Base-by-base conservation (phyloP, 331 rosid genomes). In the Malus hybrid region DNA sequence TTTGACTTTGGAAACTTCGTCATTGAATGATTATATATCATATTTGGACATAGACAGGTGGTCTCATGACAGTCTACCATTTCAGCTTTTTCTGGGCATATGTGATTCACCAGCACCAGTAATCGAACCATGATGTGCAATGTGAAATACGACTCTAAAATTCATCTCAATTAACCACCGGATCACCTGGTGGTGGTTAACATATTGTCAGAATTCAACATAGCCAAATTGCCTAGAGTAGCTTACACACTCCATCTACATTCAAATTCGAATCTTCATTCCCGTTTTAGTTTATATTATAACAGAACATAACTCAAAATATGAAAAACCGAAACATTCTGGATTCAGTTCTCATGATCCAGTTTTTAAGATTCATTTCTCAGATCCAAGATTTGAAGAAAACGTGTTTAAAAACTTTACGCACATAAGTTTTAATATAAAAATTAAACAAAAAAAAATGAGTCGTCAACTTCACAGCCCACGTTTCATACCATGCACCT, bases 391-490 rank as follows among this genome's bases (percentile, higher is more conserved):
- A 44, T 36, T 34, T 24, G 24, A 66, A 36, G 24, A 66, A 9
- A 64, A 64, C 68, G 9, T 64, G 68, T 63, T 64, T 32, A 32
- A 8, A 64, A 64, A n/a, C 18, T n/a, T 52, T 11, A 36, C 4
- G 19, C 70, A 10, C 29, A 20, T 36, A 42, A 74, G 68, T 6
- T 39, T 9, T 66, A 22, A 42, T 42, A 42, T 42, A 19, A 28
- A 16, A 32, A 36, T 58, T 9, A 58, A 32, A 3, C 14, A 18
- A 52, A 42, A 42, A 42, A 42, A 0, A 39, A 42, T 42, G 14
- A 66, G 42, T 11, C 10, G 7, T 63, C 9, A 48, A 74, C 48
- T 62, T 19, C 70, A 63, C 70, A 74, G 14, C 70, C 77, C 77
- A 19, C 61, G 77, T 42, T 24, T 42, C 29, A 61, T 18, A 44